Conservation (phyloP, 2,329 filamentous ascomycete species). For the Colletotrichum falcatum region DNA sequence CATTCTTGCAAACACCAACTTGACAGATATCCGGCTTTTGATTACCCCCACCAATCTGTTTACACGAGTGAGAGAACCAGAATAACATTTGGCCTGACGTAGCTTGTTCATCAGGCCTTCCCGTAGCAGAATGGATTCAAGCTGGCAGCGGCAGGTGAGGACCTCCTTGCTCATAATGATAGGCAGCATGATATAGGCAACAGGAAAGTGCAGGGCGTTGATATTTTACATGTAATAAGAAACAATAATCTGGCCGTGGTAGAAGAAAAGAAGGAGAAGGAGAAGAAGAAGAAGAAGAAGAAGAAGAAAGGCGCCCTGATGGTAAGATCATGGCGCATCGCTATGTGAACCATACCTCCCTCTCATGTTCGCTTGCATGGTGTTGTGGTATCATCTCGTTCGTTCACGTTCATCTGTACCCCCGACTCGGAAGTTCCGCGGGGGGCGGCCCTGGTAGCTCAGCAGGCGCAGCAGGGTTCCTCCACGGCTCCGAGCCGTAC, state of each 20-base stretch:
- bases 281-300: background rate
- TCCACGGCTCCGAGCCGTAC: slow-evolving; percentile 4
- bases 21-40: too few relatives aligned
- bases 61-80: too few relatives aligned
- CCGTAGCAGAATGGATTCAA: too few relatives aligned
- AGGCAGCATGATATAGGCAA: background rate
- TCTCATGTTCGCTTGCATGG: background rate
- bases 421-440: background rate
- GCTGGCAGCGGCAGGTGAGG: too few relatives aligned
- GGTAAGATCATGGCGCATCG: background rate
- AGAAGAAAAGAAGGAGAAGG: background rate
- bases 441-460: slow-evolving; percentile 8
- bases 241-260: background rate
- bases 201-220: background rate
- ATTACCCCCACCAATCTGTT: too few relatives aligned
- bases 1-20: too few relatives aligned
- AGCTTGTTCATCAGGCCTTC: too few relatives aligned
- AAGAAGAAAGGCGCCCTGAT: background rate
- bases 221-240: background rate
- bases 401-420: background rate
- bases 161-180: background rate
- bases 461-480: background rate
- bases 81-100: too few relatives aligned
- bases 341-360: background rate
- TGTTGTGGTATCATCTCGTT: background rate